Evolutionary conservation across 2,329 filamentous ascomycete genomes (phyloP).

Genomic region (Colletotrichum viniferum): DNA sequence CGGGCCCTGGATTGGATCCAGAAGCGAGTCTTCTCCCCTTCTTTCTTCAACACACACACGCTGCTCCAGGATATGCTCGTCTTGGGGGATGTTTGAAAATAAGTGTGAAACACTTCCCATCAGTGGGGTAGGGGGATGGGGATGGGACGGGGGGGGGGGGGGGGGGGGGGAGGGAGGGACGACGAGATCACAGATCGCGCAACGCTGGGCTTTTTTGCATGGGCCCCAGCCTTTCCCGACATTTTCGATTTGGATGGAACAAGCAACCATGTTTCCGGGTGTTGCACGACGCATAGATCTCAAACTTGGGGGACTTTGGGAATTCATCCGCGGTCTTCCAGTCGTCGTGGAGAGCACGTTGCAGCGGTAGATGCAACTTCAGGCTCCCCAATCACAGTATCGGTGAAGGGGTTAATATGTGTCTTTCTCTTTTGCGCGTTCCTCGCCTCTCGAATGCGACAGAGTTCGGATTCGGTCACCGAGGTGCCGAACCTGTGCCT

Average conservation of each 20-base stretch:
- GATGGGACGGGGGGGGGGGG: background rate
- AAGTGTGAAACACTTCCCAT: constrained; percentile 13
- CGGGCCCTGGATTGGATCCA: background rate
- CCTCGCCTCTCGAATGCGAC: background rate
- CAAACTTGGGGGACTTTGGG: background rate
- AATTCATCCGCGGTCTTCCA: background rate
- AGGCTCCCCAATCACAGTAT: background rate
- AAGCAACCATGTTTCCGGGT: background rate
- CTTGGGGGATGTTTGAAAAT: constrained; percentile 13
- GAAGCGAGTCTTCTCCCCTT: background rate
- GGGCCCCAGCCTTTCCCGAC: background rate
- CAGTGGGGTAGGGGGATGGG: background rate
- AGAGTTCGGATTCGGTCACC: background rate
- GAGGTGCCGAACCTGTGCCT: background rate
- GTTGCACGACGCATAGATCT: background rate
- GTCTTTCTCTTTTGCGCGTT: background rate
- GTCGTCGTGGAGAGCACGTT: background rate
- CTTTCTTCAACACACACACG: background rate
- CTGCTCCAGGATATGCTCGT: background rate
- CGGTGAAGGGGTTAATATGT: background rate
- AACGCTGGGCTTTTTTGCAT: constrained; percentile 4
- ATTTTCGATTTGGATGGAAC: constrained; percentile 14
- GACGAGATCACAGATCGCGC: constrained; percentile 10
- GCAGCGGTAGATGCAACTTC: background rate
- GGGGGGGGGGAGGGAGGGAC: too few relatives aligned